These are phyloP conservation scores for Podila clonocystis DNA, from an alignment of 192 early-diverging fungal genomes.

Conservation along the genomic window DNA sequence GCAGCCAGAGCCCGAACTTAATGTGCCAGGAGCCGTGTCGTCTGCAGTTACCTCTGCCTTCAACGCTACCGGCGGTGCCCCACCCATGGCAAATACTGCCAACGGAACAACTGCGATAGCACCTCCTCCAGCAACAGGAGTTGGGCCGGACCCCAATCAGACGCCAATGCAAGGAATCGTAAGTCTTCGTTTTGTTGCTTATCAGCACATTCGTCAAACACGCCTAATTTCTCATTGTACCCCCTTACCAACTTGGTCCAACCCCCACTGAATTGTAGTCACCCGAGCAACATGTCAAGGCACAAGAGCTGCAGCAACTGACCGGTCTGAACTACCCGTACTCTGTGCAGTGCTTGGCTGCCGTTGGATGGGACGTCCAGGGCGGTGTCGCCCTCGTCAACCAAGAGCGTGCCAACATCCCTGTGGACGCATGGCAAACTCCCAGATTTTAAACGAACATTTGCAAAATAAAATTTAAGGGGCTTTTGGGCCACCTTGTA, in stretches of 20 bases:
- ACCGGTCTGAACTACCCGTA: slow-evolving; percentile 40
- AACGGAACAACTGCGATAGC: neutral
- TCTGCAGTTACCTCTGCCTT: neutral
- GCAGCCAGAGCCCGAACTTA: slow-evolving; percentile 17
- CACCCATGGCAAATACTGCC: neutral
- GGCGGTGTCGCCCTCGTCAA: slow-evolving; percentile 20
- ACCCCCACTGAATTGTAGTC: slow-evolving; percentile 7
- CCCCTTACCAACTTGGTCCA: neutral
- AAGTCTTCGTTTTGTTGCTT: neutral
- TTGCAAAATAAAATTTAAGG: neutral
- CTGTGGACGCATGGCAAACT: slow-evolving; percentile 11
- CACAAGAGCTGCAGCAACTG: slow-evolving; percentile 29
- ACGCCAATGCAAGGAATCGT: slow-evolving; percentile 14
- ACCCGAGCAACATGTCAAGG: slow-evolving; percentile 40
- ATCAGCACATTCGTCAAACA: neutral
- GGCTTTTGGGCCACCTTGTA: neutral
- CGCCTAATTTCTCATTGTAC: neutral
- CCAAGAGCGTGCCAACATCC: slow-evolving; percentile 17
- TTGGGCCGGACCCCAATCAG: slow-evolving; percentile 1
- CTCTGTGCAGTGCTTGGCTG: slow-evolving; percentile 36
- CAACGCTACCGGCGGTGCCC: neutral
- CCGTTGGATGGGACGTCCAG: slow-evolving; percentile 37
- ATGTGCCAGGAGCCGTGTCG: slow-evolving; percentile 6
- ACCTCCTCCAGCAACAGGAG: neutral
- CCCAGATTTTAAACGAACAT: neutral